Conservation (phyloP, 192 early-diverging fungal species). For the Rhizophagus sp. region DNA sequence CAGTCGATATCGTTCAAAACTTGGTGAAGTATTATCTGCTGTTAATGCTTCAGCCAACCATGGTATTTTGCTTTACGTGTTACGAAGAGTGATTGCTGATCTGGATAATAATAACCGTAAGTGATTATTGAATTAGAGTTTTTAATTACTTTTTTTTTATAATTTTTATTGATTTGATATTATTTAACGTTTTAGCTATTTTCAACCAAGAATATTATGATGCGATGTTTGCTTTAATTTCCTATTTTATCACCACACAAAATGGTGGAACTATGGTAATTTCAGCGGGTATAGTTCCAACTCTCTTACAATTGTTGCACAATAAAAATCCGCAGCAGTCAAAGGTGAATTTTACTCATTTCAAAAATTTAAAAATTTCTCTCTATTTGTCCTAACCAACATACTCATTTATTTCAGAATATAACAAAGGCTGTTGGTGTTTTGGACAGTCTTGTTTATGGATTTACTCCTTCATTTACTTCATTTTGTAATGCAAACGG, state of each 20-base stretch:
- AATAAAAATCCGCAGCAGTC: constrained; percentile 62
- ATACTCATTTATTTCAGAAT: constrained; percentile 41
- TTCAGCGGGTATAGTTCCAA: constrained; percentile 85
- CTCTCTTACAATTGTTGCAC: constrained; percentile 69
- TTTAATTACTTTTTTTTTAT: neutral
- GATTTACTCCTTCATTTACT: constrained; percentile 72
- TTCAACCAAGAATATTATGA: constrained; percentile 79
- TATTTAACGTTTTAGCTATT: constrained; percentile 27
- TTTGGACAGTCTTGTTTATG: constrained; percentile 81
- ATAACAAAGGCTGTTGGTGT: constrained; percentile 72
- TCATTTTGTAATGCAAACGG: constrained; percentile 85
- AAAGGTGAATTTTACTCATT: constrained; percentile 45
- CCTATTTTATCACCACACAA: constrained; percentile 76
- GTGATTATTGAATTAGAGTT: neutral
- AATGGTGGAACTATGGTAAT: constrained; percentile 88
- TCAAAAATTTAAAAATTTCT: neutral
- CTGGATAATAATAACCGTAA: constrained; percentile 45
- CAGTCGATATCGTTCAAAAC: constrained; percentile 71
- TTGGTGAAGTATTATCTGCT: constrained; percentile 80
- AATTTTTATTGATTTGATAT: neutral
- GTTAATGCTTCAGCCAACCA: constrained; percentile 93
- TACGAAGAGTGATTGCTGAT: constrained; percentile 70
- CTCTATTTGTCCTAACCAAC: neutral
- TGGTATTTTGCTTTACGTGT: constrained; percentile 80
- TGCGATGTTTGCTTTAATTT: constrained; percentile 76